Evolutionary conservation across 2,329 filamentous ascomycete genomes (phyloP).

Genomic region (Fusarium sp.): DNA sequence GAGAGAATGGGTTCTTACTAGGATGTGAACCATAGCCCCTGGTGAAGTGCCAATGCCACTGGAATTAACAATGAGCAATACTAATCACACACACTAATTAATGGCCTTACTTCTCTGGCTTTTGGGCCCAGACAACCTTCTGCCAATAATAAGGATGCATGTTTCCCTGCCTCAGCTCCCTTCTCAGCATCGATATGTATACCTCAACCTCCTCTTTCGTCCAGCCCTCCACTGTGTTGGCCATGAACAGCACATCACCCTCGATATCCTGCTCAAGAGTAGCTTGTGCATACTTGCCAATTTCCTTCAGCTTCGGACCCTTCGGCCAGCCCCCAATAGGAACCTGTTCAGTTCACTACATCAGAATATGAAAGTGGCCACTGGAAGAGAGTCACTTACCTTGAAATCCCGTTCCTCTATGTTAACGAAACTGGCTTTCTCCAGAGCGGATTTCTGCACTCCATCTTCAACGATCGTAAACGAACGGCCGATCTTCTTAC

Average conservation of each 20-base stretch:
- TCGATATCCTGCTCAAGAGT: constrained; percentile 34
- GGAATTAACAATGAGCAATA: neutral
- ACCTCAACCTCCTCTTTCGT: constrained; percentile 26
- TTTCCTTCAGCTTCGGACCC: constrained; percentile 9
- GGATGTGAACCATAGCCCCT: neutral
- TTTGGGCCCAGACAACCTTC: constrained; percentile 26
- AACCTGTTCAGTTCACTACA: neutral
- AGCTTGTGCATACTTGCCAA: constrained; percentile 26
- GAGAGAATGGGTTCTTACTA: constrained; percentile 1
- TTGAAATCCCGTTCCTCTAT: constrained; percentile 26
- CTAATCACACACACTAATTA: neutral
- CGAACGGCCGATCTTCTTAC: constrained; percentile 23
- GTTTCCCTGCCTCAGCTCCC: constrained; percentile 26
- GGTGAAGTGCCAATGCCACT: neutral
- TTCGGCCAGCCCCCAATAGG: constrained; percentile 31
- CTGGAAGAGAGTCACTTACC: neutral
- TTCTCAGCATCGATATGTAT: constrained; percentile 33
- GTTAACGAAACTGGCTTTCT: constrained; percentile 17
- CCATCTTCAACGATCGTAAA: constrained; percentile 26
- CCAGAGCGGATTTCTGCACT: constrained; percentile 17
- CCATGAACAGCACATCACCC: constrained; percentile 36
- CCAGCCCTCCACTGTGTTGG: constrained; percentile 32
- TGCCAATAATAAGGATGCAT: constrained; percentile 32
- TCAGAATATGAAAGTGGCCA: too few relatives aligned
- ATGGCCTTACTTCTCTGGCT: neutral